Conservation (phyloP, 129 eudicot species). For the Centrapalus pauciflorus region DNA sequence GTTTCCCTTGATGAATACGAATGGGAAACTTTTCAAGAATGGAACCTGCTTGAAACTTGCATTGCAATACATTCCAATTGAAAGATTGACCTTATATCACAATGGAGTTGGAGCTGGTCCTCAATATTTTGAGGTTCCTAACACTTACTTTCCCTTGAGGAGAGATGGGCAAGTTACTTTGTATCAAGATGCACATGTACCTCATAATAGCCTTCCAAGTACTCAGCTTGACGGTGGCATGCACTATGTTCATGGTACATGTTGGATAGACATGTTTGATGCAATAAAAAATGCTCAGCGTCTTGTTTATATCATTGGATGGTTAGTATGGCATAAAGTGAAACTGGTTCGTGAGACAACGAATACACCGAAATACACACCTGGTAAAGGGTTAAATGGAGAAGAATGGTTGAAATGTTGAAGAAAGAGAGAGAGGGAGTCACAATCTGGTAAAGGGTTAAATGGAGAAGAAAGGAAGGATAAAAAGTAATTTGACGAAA, state of each 20-base stretch:
- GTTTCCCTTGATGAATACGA: slow-evolving; percentile 55
- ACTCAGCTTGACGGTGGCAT: slow-evolving; percentile 43
- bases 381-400: too few relatives aligned
- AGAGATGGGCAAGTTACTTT: slow-evolving; percentile 61
- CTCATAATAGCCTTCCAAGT: slow-evolving; percentile 53
- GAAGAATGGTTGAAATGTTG: too few relatives aligned
- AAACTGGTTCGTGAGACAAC: slow-evolving; percentile 54
- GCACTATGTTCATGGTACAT: slow-evolving; percentile 63
- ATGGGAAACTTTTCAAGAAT: slow-evolving; percentile 50
- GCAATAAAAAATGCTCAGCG: too few relatives aligned
- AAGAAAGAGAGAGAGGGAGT: too few relatives aligned
- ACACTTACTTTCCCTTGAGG: slow-evolving; percentile 69
- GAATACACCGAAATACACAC: too few relatives aligned
- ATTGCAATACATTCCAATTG: slow-evolving; percentile 55
- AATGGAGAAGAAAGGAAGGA: too few relatives aligned
- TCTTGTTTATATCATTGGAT: slow-evolving; percentile 59
- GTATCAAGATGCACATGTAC: slow-evolving; percentile 83
- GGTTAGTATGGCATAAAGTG: slow-evolving; percentile 81
- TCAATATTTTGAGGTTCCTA: too few relatives aligned
- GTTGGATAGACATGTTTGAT: too few relatives aligned
- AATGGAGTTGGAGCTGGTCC: too few relatives aligned
- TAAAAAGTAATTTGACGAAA: too few relatives aligned
- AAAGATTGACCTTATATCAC: slow-evolving; percentile 42
- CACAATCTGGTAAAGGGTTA: too few relatives aligned
- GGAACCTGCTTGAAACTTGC: slow-evolving; percentile 62